Evolutionary conservation across 345 rosid species (phyloP).

Genomic region (Citropsis articulata): DNA sequence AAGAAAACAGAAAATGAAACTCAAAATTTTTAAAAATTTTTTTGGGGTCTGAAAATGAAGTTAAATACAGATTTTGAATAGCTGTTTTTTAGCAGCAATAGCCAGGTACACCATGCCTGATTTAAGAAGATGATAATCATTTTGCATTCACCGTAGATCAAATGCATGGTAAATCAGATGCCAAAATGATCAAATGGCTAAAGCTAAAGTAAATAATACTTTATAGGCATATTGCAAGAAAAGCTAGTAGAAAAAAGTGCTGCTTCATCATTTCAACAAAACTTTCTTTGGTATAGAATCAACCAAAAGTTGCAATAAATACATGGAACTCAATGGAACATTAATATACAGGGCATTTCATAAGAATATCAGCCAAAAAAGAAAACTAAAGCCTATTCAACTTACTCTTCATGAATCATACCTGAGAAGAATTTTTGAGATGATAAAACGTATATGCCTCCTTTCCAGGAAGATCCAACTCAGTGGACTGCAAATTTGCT

Average conservation of each 20-base stretch:
- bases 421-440: conserved; percentile 75
- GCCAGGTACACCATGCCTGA: background rate
- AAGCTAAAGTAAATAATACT: background rate
- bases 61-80: background rate
- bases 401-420: conserved; percentile 21
- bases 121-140: background rate
- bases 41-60: no score
- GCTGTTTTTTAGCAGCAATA: background rate
- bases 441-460: conserved; percentile 70
- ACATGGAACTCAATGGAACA: background rate
- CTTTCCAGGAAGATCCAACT: conserved; percentile 35
- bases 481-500: conserved; percentile 24
- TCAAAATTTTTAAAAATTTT: background rate
- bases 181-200: background rate
- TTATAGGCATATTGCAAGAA: background rate
- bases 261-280: background rate
- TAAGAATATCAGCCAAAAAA: conserved; percentile 10
- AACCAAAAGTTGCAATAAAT: background rate
- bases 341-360: background rate
- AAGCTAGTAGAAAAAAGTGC: background rate
- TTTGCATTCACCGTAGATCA: background rate
- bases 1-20: background rate
- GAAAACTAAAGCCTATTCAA: background rate
- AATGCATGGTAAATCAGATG: background rate
- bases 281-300: background rate